These are phyloP conservation scores for Lippia alba DNA, from an alignment of 305 asterid genomes.

Conservation along the genomic window DNA sequence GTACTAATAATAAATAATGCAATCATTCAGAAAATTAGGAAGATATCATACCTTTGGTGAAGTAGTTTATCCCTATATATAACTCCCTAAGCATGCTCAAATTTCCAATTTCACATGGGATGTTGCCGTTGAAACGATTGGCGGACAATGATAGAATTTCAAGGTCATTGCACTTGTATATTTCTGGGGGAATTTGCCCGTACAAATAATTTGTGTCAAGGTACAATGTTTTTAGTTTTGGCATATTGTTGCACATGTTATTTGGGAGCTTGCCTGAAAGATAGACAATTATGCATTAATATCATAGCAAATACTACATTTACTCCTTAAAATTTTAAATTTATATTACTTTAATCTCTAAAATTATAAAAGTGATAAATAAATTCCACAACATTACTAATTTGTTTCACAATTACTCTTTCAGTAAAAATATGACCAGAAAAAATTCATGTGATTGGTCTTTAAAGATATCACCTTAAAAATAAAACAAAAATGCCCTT, in stretches of 20 bases:
- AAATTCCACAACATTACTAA: no score
- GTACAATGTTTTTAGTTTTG: slow-evolving; percentile 12
- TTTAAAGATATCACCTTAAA: no score
- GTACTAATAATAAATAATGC: no score
- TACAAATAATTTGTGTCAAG: slow-evolving; percentile 11
- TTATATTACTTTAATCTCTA: no score
- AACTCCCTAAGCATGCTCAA: slow-evolving; percentile 21
- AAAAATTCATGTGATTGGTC: no score
- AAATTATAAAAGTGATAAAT: no score
- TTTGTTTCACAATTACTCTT: no score
- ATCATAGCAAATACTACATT: no score
- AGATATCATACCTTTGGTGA: neutral
- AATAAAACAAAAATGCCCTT: no score
- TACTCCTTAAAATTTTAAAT: no score
- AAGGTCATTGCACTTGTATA: slow-evolving; percentile 32
- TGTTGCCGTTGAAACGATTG: slow-evolving; percentile 31
- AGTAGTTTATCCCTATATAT: slow-evolving; percentile 12
- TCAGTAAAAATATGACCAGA: no score
- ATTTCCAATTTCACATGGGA: slow-evolving; percentile 29
- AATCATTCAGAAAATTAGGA: neutral
- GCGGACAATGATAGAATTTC: neutral
- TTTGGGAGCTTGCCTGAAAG: slow-evolving; percentile 31
- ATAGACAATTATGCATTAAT: neutral
- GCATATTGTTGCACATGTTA: slow-evolving; percentile 19
- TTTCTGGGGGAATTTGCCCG: slow-evolving; percentile 32